Base-by-base conservation (phyloP, 2,329 filamentous ascomycete genomes). In the Trichoderma brevicompactum region DNA sequence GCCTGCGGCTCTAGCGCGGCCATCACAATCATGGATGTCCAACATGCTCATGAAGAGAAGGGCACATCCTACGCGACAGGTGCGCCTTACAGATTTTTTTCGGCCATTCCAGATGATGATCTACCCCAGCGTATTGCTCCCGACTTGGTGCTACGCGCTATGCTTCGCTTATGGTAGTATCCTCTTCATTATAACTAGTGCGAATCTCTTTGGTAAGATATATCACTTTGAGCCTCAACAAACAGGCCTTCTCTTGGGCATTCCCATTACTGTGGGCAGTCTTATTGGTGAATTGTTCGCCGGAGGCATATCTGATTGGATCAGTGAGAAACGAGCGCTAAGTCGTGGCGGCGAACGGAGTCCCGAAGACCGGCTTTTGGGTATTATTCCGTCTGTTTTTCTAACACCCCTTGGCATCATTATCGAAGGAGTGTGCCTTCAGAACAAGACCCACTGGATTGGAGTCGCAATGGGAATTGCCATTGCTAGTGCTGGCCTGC, bases 391-490 rank as follows among this genome's bases (percentile, higher is more conserved):
- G 10, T 19, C 59, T 2, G 48, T 12, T n/a, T 5, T 62, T 7
- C 28, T 62, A 7, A 53, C 49, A 1, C 59, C 59, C 44, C 38
- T 62, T 36, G 59, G 59, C 9, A 49, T 62, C 10, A 62, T 62
- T 15, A 62, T 62, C 32, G 59, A 62, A 32, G 59, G 59, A 7
- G 59, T 62, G 5, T 62, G 59, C 12, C 46, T 62, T n/a, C 23
- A 62, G 40, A 53, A 62, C 6, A 62, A 53, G 40, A 53, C 59
- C 15, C 59, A 62, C n/a, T 53, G 59, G 59, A 62, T 62, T n/a
- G 59, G 59, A 23, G 59, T 62, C 23, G 59, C 59, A 3, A 36
- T 62, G n/a, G 59, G 59, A 62, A 62, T 62, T 44, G 59, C 59
- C 28, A 62, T 62, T 28, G 46, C 59, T 7, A 62, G 59, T 36